These are phyloP conservation scores for Capillidium rhysosporum DNA, from an alignment of 371 early-diverging fungal species.

Conservation along the genomic window DNA sequence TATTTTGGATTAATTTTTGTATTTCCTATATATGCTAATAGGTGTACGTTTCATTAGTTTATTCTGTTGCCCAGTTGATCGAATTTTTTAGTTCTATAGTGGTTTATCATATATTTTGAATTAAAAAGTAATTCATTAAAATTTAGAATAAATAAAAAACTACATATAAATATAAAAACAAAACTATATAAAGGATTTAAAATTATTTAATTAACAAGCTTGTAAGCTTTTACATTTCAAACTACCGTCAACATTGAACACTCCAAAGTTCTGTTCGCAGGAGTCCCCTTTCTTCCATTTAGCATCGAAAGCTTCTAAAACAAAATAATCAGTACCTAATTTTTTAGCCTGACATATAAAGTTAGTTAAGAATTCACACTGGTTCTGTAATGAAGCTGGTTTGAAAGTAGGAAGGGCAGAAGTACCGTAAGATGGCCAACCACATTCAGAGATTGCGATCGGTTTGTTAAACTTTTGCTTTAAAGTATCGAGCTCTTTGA, in stretches of 20 bases:
- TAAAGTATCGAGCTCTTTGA: not conserved
- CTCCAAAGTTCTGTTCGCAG: slow-evolving; percentile 3
- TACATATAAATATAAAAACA: no score
- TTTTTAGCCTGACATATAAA: not conserved
- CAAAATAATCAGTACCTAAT: not conserved
- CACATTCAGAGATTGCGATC: not conserved
- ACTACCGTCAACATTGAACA: not conserved
- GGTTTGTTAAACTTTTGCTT: not conserved
- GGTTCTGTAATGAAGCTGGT: not conserved
- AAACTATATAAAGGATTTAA: no score
- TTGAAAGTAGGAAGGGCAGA: not conserved
- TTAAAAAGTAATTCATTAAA: no score
- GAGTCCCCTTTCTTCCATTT: not conserved
- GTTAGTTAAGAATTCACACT: not conserved
- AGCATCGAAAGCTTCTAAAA: slow-evolving; percentile 4
- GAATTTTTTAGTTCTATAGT: no score
- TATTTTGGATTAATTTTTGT: no score
- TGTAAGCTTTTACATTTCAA: not conserved
- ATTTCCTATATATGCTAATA: no score
- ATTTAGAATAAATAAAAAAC: no score
- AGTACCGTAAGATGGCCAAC: not conserved
- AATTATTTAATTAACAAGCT: no score
- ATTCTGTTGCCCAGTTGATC: no score
- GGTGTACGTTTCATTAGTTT: no score
- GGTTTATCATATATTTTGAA: no score